Evolutionary conservation across 2,329 filamentous ascomycete genomes (phyloP).

Genomic region (Teratosphaeria epicoccoides): DNA sequence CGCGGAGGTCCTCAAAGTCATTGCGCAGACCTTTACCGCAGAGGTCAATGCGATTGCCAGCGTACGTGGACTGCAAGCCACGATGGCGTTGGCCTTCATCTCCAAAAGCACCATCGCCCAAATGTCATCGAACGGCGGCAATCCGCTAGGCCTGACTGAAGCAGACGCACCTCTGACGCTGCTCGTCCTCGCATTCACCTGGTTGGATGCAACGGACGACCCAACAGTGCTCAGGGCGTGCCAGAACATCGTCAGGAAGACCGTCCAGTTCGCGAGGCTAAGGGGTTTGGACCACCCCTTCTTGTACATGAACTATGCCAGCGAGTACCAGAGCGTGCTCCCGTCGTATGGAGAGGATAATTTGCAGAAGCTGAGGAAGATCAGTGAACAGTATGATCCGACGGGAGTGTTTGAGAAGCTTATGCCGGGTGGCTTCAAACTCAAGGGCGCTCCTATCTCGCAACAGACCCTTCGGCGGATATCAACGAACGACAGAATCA

Average conservation of each 20-base stretch:
- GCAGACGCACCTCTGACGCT: conserved; percentile 7
- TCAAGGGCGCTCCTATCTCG: background rate
- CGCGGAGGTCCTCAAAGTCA: background rate
- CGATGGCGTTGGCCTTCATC: conserved; percentile 9
- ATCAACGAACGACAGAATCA: no score
- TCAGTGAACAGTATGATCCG: conserved; percentile 12
- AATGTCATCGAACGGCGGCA: conserved; percentile 6
- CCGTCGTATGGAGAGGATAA: conserved; percentile 13
- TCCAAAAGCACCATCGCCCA: conserved; percentile 4
- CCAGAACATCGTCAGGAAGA: conserved; percentile 6
- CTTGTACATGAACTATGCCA: conserved; percentile 15
- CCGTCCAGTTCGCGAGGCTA: background rate
- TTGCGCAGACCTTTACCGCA: background rate
- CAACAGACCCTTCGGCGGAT: no score
- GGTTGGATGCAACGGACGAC: conserved; percentile 12
- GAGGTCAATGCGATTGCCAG: conserved; percentile 3
- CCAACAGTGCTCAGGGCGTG: conserved; percentile 7
- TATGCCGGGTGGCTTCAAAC: conserved; percentile 15
- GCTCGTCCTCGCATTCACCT: conserved; percentile 7
- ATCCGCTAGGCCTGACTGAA: conserved; percentile 10
- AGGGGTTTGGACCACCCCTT: conserved; percentile 6
- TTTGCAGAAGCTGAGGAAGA: conserved; percentile 7
- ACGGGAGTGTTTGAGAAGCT: conserved; percentile 13
- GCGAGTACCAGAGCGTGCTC: conserved; percentile 12
- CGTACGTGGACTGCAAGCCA: conserved; percentile 5